phyloP scores from a whole-genome alignment of 2,329 filamentous ascomycete species.

The Bipolaris gigantea region DNA sequence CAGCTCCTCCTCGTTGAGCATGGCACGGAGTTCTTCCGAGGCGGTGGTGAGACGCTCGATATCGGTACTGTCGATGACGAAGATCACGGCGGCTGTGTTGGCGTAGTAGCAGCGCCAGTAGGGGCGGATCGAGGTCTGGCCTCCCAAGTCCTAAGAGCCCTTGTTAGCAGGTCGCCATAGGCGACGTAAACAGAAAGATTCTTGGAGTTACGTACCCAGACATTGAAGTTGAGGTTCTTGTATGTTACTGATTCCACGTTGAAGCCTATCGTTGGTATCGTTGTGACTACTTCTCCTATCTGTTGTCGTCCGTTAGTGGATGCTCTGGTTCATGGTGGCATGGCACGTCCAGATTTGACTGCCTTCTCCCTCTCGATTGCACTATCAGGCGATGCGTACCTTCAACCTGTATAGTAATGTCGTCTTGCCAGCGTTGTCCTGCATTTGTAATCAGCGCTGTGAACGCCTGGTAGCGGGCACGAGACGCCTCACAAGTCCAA shows the following conservation, averaged over 20 bases:
- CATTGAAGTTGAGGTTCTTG: constrained; percentile 97
- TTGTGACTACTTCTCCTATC: constrained; percentile 98
- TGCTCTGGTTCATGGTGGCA: neutral
- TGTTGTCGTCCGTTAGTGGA: constrained; percentile 44
- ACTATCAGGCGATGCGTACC: constrained; percentile 53
- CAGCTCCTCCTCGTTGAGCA: constrained; percentile 96
- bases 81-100: constrained; percentile 97
- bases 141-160: constrained; percentile 74
- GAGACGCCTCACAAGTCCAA: constrained; percentile 73
- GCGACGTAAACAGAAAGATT: neutral
- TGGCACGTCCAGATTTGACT: neutral
- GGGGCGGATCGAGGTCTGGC: constrained; percentile 96
- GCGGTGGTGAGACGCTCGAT: constrained; percentile 93
- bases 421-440: constrained; percentile 99
- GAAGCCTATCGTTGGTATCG: constrained; percentile 98
- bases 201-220: constrained; percentile 71
- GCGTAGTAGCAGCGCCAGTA: constrained; percentile 99
- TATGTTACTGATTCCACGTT: constrained; percentile 99
- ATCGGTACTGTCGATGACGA: constrained; percentile 97
- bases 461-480: neutral
- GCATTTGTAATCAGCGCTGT: constrained; percentile 32
- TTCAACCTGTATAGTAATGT: constrained; percentile 95
- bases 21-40: constrained; percentile 86
- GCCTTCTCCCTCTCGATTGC: neutral
- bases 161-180: neutral